Evolutionary conservation across 1,284 basidiomycete genomes (phyloP).

Genomic region (Wolfiporia cocos): DNA sequence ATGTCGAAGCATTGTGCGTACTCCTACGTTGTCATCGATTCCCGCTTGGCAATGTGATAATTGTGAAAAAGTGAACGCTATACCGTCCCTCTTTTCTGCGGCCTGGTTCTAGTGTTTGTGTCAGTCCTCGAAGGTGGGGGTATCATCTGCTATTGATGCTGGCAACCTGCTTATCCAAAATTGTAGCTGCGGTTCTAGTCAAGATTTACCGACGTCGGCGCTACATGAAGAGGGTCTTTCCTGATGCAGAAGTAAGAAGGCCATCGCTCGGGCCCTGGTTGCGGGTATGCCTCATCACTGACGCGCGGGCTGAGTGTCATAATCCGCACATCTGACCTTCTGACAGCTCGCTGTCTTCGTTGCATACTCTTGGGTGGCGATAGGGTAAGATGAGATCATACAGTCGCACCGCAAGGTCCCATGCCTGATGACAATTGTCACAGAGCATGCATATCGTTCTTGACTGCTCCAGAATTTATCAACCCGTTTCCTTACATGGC

Average conservation of each 20-base stretch:
- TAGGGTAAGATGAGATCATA: conserved; percentile 9
- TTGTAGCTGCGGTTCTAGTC: neutral
- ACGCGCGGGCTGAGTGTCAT: too few species aligned
- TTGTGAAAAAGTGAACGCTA: conserved; percentile 30
- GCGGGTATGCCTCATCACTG: conserved; percentile 18
- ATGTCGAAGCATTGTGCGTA: conserved; percentile 32
- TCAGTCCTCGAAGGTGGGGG: conserved; percentile 41
- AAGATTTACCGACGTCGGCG: conserved; percentile 9
- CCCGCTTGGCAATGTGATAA: too few species aligned
- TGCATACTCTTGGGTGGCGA: conserved; percentile 11
- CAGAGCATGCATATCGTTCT: conserved; percentile 37
- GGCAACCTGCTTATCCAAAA: neutral
- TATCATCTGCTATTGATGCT: too few species aligned
- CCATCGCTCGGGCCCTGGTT: conserved; percentile 25
- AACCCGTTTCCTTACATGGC: conserved; percentile 40
- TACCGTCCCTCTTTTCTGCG: conserved; percentile 41
- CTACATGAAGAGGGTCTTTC: conserved; percentile 34
- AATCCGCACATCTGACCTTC: too few species aligned
- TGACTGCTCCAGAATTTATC: conserved; percentile 21
- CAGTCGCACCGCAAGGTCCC: neutral
- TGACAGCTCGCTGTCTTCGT: conserved; percentile 29
- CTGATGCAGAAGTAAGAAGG: conserved; percentile 31
- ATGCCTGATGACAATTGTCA: neutral
- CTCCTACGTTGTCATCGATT: too few species aligned
- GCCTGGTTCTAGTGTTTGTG: conserved; percentile 32